Evolutionary conservation across 2,329 filamentous ascomycete genomes (phyloP), one percentile per base, ranked within the genome.

Genomic region (Colletotrichum siamense): DNA sequence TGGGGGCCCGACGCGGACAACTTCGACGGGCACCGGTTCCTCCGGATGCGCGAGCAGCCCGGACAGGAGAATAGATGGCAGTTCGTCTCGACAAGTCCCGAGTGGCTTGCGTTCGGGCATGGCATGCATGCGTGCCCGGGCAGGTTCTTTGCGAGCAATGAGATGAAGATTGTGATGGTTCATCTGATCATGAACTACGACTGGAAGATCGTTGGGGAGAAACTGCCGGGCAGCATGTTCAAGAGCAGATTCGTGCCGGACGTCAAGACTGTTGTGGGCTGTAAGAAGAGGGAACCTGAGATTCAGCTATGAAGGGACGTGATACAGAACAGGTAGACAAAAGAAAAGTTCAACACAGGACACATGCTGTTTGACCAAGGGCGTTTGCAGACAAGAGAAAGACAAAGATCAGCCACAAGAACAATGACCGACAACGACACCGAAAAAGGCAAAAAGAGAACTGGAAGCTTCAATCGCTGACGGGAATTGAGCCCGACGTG

Each of bases 81-180:
- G 79, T 87, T 88, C 73, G 85, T 85, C 44, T 85, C 83, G 77
- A 84, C 85, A 44, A 80, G 81, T 13, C 80, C 85, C 73, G 79
- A 82, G 26, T 83, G 80, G 69, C 79, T 85, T 52, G 82, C 82
- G 28, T 86, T 86, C 70, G 85, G 85, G 2, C 82, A 84, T 2
- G 85, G 85, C 8, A 81, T 81, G 62, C 84, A 86, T 73, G 84
- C 85, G 7, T 87, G 85, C 73, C 86, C 86, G 0, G 87, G 86
- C 1, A 82, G 86, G 1, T 88, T 88, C 84, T 88, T 88, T 75
- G 87, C 87, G 8, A 81, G 81, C 59, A 85, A 87, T 78, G 85
- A 88, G 81, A 86, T 88, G 81, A 88, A 88, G 79, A 79, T 88
- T 74, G 83, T 87, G 28, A 77, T 88, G 12, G 83, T 84, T 1